Conservation (phyloP, 1,284 basidiomycete species). For the Phenoliferia sp. region DNA sequence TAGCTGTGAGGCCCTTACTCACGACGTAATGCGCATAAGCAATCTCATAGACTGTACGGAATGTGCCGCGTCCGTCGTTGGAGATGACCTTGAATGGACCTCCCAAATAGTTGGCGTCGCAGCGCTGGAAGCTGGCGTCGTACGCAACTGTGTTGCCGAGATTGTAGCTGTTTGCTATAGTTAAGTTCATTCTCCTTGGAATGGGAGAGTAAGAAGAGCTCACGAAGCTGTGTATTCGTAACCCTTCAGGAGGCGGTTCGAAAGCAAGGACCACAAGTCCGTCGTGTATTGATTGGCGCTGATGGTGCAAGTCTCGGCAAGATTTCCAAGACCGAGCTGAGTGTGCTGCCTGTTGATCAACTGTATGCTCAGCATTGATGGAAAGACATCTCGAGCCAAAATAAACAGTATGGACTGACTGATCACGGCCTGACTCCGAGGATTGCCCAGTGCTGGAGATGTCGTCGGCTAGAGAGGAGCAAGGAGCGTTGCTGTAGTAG, state of each 20-base stretch:
- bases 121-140: not conserved
- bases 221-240: not conserved
- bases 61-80: not conserved
- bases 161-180: not conserved
- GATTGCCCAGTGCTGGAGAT: not conserved
- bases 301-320: not conserved
- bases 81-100: not conserved
- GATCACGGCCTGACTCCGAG: not conserved
- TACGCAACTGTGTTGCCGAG: not conserved
- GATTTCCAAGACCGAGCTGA: not conserved
- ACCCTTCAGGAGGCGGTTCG: not conserved
- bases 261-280: not conserved
- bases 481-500: not conserved
- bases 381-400: no score
- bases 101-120: not conserved
- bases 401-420: no score
- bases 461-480: not conserved
- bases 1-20: not conserved
- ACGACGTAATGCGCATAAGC: not conserved
- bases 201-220: not conserved
- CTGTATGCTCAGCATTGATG: no score
- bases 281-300: not conserved
- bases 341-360: not conserved
- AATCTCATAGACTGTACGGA: not conserved
- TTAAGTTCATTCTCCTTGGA: not conserved